A percentile compares a stretch with the other conserved stretches of the same genome.
Evolutionary conservation across 768 basidiomycete species (phyloP).

Genomic region (Baorangia bicolor): DNA sequence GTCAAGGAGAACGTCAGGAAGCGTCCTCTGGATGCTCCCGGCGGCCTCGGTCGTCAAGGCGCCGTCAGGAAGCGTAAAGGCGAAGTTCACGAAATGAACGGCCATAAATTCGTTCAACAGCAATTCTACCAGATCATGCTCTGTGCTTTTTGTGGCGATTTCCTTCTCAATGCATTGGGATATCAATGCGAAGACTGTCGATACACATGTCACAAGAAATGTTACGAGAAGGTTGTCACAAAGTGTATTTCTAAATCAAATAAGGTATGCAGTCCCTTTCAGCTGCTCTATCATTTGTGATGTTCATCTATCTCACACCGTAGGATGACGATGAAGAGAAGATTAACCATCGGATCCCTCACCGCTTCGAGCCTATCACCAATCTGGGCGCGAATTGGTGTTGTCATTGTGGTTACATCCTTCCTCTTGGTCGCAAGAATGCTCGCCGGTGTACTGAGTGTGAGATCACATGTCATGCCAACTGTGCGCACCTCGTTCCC

Average conservation of each 20-base stretch:
- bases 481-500: conserved; percentile 96
- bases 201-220: conserved; percentile 99
- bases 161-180: conserved; percentile 95
- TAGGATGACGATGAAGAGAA: conserved; percentile 97
- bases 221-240: conserved; percentile 97
- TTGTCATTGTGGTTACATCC: conserved; percentile 98
- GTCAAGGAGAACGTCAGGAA: conserved; percentile 98
- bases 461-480: conserved; percentile 93
- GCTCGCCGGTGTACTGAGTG: conserved; percentile 95
- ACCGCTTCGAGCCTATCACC: conserved; percentile 95
- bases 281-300: not conserved
- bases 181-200: conserved; percentile 99
- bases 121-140: conserved; percentile 99
- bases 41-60: conserved; percentile 95
- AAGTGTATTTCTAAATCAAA: conserved; percentile 99
- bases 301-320: not conserved
- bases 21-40: conserved; percentile 87
- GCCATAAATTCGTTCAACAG: conserved; percentile 94
- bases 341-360: conserved; percentile 98
- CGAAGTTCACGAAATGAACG: conserved; percentile 99
- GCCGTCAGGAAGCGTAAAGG: conserved; percentile 97
- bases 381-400: conserved; percentile 99
- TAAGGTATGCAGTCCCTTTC: conserved; percentile 57
- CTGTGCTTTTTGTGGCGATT: conserved; percentile 97
- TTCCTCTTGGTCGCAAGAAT: conserved; percentile 95